phyloP scores from a whole-genome alignment of 768 basidiomycete species.

The Collybia nuda region DNA sequence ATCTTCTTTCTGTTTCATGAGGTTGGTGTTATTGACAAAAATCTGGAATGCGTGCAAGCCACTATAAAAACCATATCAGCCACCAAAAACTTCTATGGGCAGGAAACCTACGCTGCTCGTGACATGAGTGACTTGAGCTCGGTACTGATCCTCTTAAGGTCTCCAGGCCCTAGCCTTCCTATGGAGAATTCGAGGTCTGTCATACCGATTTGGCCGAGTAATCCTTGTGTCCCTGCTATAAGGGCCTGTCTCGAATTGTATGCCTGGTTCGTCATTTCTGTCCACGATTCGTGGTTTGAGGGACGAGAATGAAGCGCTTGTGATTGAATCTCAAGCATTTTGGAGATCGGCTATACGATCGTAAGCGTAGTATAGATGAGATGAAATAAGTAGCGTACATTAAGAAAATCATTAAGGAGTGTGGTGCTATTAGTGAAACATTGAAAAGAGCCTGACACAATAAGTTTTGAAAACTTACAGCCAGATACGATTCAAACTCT shows the following conservation, averaged over 20 bases:
- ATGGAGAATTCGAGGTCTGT: constrained; percentile 41
- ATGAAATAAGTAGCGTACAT: constrained; percentile 18
- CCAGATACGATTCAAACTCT: constrained; percentile 44
- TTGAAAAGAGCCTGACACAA: background rate
- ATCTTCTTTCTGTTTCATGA: constrained; percentile 18
- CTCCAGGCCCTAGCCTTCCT: constrained; percentile 41
- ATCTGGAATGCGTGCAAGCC: constrained; percentile 37
- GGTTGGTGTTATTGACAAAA: constrained; percentile 33
- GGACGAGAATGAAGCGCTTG: constrained; percentile 29
- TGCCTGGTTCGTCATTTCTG: constrained; percentile 22
- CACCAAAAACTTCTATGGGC: background rate
- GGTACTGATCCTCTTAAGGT: constrained; percentile 36
- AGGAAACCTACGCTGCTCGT: constrained; percentile 29
- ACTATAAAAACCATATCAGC: constrained; percentile 13
- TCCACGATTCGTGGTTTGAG: constrained; percentile 34
- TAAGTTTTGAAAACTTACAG: constrained; percentile 19
- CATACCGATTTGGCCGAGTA: constrained; percentile 33
- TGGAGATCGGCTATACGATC: constrained; percentile 26
- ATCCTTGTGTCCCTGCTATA: constrained; percentile 27
- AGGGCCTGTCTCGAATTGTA: constrained; percentile 24
- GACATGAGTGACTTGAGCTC: constrained; percentile 39
- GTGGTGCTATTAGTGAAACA: constrained; percentile 18
- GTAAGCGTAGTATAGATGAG: background rate
- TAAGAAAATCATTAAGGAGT: constrained; percentile 25
- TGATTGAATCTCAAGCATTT: constrained; percentile 31